These are phyloP conservation scores for Ammopiptanthus mongolicus DNA, from an alignment of 306 rosid species.

Conservation along the genomic window DNA sequence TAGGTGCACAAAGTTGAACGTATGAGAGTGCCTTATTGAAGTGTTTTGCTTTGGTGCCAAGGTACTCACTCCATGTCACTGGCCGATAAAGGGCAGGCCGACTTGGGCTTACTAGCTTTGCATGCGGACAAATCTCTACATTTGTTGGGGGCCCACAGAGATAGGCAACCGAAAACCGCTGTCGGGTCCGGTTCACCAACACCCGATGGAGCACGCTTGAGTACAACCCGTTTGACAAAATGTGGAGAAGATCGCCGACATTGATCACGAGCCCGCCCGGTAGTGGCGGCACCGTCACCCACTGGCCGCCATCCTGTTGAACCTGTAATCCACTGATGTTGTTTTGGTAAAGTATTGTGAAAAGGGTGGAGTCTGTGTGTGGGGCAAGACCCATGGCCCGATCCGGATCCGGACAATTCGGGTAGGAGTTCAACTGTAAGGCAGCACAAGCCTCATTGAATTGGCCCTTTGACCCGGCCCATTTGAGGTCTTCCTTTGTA, in stretches of 20 bases:
- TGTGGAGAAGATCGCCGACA: constrained; percentile 70
- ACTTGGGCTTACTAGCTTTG: constrained; percentile 54
- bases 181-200: constrained; percentile 59
- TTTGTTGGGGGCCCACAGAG: constrained; percentile 57
- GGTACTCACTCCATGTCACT: constrained; percentile 87
- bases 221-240: constrained; percentile 69
- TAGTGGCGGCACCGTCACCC: constrained; percentile 68
- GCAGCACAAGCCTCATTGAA: constrained; percentile 42
- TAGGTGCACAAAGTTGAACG: constrained; percentile 40
- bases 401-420: constrained; percentile 87
- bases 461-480: constrained; percentile 56
- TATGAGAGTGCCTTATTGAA: constrained; percentile 74
- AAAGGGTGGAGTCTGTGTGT: constrained; percentile 82
- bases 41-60: constrained; percentile 72
- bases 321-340: constrained; percentile 76
- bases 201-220: constrained; percentile 74
- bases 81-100: constrained; percentile 64
- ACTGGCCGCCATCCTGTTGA: constrained; percentile 42
- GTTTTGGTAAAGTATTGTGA: constrained; percentile 68
- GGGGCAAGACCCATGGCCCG: constrained; percentile 92
- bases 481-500: constrained; percentile 49
- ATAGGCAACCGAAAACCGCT: constrained; percentile 60
- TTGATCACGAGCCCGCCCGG: constrained; percentile 45
- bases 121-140: constrained; percentile 60
- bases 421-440: constrained; percentile 75